A percentile compares a stretch with the other conserved stretches of the same genome.
phyloP scores from a whole-genome alignment of 352 stramenopile species.

The Globisporangium abappressorium region DNA sequence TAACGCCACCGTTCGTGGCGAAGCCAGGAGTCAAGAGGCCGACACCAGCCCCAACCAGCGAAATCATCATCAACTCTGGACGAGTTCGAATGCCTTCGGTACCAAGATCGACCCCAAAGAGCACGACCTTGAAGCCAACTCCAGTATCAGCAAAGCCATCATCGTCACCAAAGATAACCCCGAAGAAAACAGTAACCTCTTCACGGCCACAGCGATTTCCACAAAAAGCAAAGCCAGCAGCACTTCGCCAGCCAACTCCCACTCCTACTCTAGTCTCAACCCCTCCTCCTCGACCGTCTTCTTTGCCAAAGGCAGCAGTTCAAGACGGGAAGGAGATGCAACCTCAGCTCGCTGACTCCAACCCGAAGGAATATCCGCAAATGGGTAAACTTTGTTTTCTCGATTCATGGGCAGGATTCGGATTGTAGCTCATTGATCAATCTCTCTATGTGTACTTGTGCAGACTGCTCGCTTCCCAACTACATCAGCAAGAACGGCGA shows the following conservation, averaged over 20 bases:
- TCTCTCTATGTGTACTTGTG: not conserved
- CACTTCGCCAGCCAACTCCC: not conserved
- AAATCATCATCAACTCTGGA: not conserved
- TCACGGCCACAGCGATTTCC: not conserved
- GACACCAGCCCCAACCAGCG: not conserved
- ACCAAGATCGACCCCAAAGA: not conserved
- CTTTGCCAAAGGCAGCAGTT: constrained; percentile 6
- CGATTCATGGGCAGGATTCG: not conserved
- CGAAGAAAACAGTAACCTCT: not conserved
- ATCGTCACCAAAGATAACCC: not conserved
- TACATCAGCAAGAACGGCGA: constrained; percentile 27
- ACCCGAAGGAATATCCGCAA: constrained; percentile 12
- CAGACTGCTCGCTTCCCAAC: constrained; percentile 18
- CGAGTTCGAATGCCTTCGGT: not conserved
- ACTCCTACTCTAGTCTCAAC: not conserved
- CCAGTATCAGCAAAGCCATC: not conserved
- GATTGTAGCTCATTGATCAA: not conserved
- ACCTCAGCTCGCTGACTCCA: not conserved
- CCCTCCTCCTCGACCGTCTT: not conserved
- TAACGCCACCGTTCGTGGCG: not conserved
- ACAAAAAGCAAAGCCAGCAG: constrained; percentile 1
- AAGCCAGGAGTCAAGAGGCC: not conserved
- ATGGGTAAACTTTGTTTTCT: constrained; percentile 5
- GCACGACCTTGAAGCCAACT: not conserved
- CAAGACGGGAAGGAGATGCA: not conserved